Conservation (phyloP, 441 rosid species). For the Rhodomyrtus psidioides region DNA sequence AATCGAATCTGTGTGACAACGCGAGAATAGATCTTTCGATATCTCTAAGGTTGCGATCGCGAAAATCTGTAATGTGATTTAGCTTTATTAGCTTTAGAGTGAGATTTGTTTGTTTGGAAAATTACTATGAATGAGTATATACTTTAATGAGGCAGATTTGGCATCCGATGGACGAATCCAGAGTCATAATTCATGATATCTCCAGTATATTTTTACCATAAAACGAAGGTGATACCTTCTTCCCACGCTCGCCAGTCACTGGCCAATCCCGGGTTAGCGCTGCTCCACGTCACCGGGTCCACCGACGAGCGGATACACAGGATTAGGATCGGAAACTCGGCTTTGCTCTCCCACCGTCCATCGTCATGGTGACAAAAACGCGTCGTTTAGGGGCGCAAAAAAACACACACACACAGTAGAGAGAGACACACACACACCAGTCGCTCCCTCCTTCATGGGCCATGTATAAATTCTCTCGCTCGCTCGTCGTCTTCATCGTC, state of each 20-base stretch:
- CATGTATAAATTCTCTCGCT: not conserved
- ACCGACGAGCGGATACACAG: not conserved
- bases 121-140: not conserved
- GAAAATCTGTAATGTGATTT: not conserved
- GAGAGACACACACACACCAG: too few relatives aligned
- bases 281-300: not conserved
- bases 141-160: not conserved
- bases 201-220: too few relatives aligned
- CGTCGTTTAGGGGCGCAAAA: not conserved
- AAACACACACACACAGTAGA: not conserved
- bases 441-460: not conserved
- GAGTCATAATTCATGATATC: too few relatives aligned
- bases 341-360: not conserved
- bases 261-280: not conserved
- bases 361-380: not conserved
- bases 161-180: too few relatives aligned
- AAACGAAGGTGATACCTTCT: too few relatives aligned
- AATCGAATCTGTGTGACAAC: accelerated
- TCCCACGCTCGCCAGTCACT: not conserved
- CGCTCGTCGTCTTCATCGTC: not conserved
- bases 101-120: not conserved
- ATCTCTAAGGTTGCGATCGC: not conserved
- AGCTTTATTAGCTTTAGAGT: not conserved
- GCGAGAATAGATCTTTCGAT: not conserved
- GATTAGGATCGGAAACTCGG: not conserved